Evolutionary conservation across 1,139 yeast genomes (phyloP).

Genomic region (Candida tetrigidarum): DNA sequence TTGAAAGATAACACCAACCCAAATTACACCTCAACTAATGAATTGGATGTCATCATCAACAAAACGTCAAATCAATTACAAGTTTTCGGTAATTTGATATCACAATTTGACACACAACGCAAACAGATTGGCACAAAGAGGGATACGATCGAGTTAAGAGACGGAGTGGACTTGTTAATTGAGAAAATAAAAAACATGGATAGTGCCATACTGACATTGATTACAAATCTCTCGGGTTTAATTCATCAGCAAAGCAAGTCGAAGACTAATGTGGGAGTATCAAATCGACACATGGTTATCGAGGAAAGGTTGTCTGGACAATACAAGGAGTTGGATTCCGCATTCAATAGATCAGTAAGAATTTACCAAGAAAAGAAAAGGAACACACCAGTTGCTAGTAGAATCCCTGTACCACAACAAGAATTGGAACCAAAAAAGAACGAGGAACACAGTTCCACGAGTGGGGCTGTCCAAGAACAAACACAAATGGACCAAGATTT

Average conservation of each 20-base stretch:
- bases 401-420: constrained; percentile 2
- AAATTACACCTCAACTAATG: constrained; percentile 19
- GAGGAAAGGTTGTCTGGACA: constrained; percentile 44
- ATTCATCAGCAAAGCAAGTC: constrained; percentile 26
- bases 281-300: constrained; percentile 43
- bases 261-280: constrained; percentile 23
- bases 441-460: constrained; percentile 27
- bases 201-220: constrained; percentile 35
- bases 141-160: constrained; percentile 49
- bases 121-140: constrained; percentile 58
- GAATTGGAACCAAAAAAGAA: constrained; percentile 23
- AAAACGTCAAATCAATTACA: constrained; percentile 48
- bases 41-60: constrained; percentile 36
- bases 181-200: constrained; percentile 32
- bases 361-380: constrained; percentile 38
- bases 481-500: constrained; percentile 43
- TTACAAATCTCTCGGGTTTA: constrained; percentile 34
- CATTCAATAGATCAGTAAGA: constrained; percentile 32
- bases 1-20: constrained; percentile 9
- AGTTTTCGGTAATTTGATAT: constrained; percentile 52
- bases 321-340: constrained; percentile 41
- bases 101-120: constrained; percentile 52
- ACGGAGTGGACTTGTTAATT: constrained; percentile 37
- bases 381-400: constrained; percentile 25
- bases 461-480: constrained; percentile 23